Percentiles rank a stretch among this genome's conserved stretches.
Conservation (phyloP, 164 flowering plant genomes). For the Cinnamomum micranthum region DNA sequence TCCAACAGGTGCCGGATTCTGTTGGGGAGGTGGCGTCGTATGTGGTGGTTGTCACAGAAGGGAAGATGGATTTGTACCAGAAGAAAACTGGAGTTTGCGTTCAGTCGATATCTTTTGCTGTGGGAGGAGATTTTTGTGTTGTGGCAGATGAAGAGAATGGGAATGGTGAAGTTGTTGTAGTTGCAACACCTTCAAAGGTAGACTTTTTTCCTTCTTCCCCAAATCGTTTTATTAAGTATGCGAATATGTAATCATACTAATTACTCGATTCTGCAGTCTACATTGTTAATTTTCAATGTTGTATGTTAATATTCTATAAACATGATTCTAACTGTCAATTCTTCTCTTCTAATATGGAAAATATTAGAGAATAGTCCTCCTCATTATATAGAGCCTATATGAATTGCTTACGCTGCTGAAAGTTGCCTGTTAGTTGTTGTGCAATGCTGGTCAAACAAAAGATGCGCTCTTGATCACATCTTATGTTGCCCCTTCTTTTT, state of each 20-base stretch:
- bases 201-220: not conserved
- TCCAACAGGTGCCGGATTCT: constrained; percentile 52
- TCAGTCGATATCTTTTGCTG: constrained; percentile 49
- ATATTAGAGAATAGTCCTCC: no score
- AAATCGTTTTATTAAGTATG: not conserved
- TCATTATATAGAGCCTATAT: no score
- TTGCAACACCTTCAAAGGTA: constrained; percentile 69
- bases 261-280: not conserved
- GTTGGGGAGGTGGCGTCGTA: constrained; percentile 57
- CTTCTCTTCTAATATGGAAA: not conserved
- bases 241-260: no score
- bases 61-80: constrained; percentile 75
- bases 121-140: constrained; percentile 49
- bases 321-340: not conserved
- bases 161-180: constrained; percentile 49
- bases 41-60: constrained; percentile 52
- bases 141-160: constrained; percentile 53
- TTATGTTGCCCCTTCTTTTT: no score
- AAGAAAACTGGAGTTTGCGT: constrained; percentile 56
- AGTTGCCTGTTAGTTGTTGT: no score
- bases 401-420: no score
- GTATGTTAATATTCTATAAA: no score
- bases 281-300: no score
- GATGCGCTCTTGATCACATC: no score
- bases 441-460: no score